Evolutionary conservation across 768 basidiomycete genomes (phyloP), one percentile per base, ranked within the genome.

Genomic region (Boletus sp.): DNA sequence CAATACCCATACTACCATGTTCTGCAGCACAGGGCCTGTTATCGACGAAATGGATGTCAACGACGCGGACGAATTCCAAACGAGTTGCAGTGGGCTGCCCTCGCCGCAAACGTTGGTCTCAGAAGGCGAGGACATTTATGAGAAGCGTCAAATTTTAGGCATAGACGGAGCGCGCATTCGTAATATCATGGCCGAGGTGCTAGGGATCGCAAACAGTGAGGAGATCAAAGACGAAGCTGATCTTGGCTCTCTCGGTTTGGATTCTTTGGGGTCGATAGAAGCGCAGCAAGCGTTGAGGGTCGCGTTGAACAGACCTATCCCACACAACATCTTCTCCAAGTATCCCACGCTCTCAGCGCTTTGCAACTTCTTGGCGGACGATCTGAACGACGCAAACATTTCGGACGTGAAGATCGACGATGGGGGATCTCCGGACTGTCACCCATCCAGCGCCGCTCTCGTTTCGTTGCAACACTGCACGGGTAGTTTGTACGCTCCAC

Each of bases 211-310:
- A 1, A 64, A 70, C 11, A 52, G 64, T 18, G 61, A 68, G 4
- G 73, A 74, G 17, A 72, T 88, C 28, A 55, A 66, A 1, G 81
- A 81, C 30, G 77, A 79, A 17, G 64, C 69, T 0, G 77, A 82
- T 20, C 71, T 89, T 8, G 75, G 74, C 17, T 66, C 72, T 0
- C 73, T 87, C 14, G 86, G 87, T 4, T 69, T 89, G 20, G 86
- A 89, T 61, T 89, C 86, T 1, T 68, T 90, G 52, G 79, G 80
- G 20, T 81, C 83, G 1, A 85, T 89, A 54, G 88, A 90, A 61
- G 78, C 78, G 35, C 73, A 80, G 7, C 78, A 84, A 40, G 73
- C 73, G 1, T 62, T 88, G 40, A 73, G 74, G 56, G 68, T 69
- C 5, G 74, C 76, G 47, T 75, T 78, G 50, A 69, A 72, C 18